Evolutionary conservation across 306 rosid genomes (phyloP).

Genomic region (Rosa rugosa): DNA sequence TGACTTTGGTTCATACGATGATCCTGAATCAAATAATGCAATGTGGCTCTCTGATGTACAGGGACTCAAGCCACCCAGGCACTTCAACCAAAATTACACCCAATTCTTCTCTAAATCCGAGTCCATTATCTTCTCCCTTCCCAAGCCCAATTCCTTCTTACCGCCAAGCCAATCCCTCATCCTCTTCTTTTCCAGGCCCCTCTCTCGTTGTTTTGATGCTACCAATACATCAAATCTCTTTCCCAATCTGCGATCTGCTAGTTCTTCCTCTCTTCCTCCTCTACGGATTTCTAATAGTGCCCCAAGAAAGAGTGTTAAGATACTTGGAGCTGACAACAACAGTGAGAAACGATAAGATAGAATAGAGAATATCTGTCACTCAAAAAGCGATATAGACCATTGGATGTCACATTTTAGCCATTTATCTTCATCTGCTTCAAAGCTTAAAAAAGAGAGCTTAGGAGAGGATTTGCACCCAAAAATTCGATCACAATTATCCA

Average conservation of each 20-base stretch:
- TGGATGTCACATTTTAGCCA: too few species aligned
- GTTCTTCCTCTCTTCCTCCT: conserved; percentile 71
- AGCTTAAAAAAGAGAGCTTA: too few species aligned
- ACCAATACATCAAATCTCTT: conserved; percentile 45
- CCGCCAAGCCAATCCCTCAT: conserved; percentile 75
- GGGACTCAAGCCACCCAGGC: conserved; percentile 67
- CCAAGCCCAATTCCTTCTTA: conserved; percentile 80
- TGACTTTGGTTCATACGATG: background rate
- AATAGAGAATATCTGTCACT: too few species aligned
- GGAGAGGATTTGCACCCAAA: too few species aligned
- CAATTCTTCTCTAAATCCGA: conserved; percentile 65
- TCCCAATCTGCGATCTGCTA: conserved; percentile 52
- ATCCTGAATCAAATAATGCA: background rate
- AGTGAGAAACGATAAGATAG: too few species aligned
- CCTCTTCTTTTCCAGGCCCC: conserved; percentile 86
- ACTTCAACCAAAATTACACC: conserved; percentile 55
- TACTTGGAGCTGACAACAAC: too few species aligned
- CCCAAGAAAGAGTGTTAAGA: conserved; percentile 22
- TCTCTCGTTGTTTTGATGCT: conserved; percentile 52
- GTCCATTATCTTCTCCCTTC: conserved; percentile 64
- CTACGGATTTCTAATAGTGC: conserved; percentile 75
- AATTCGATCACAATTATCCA: too few species aligned
- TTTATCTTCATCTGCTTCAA: too few species aligned
- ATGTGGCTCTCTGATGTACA: conserved; percentile 21
- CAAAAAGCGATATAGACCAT: too few species aligned